Evolutionary conservation across 768 basidiomycete species (phyloP), one percentile per base, ranked within the genome.

Genomic region (Neoboletus subvelutipes): DNA sequence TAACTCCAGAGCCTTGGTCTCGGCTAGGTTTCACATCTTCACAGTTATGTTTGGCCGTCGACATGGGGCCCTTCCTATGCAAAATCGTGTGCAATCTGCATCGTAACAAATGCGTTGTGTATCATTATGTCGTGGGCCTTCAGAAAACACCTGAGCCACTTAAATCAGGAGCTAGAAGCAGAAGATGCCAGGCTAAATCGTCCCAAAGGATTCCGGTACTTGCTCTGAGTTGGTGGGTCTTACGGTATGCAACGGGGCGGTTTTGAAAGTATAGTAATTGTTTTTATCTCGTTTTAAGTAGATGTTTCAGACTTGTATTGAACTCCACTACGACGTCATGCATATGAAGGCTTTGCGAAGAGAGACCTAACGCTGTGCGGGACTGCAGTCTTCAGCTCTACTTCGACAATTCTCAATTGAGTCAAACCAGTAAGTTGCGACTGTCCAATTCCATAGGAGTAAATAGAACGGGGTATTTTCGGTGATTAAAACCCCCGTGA

Each of bases 1-100:
- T 81, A 28, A 24, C 45, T 24, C 28, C 40, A 9, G 11, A 40
- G 17, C 10, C 13, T 54, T 33, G 18, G 11, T 40, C 20, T 39
- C 12, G 10, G 31, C 39, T 26, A 24, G 2, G 11, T 47, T 59
- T 67, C 54, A 68, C 45, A 7, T 47, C 11, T 39, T 26, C 37
- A 40, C 56, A 83, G 84, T 20, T 88, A 88, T 64, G 73, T 83
- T 24, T 92, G 87, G 86, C 88, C 86, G 7, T 72, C 70, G 43
- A 60, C 70, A 5, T 92, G 88, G 88, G 88, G 86, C 4, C 88
- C 86, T 12, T 79, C 80, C 1, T 94, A 93, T 70, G 72, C 72
- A 12, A 77, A 80, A 42, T 89, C 88, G 2, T 94, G 85, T 72
- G 81, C 78, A 24, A 87, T 94, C 56, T 90, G 87, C 73, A 85